A percentile compares a stretch with the other conserved stretches of the same genome.
These are phyloP conservation scores for Plenodomus biglobosus DNA, from an alignment of 2,329 filamentous ascomycete species.

Conservation along the genomic window DNA sequence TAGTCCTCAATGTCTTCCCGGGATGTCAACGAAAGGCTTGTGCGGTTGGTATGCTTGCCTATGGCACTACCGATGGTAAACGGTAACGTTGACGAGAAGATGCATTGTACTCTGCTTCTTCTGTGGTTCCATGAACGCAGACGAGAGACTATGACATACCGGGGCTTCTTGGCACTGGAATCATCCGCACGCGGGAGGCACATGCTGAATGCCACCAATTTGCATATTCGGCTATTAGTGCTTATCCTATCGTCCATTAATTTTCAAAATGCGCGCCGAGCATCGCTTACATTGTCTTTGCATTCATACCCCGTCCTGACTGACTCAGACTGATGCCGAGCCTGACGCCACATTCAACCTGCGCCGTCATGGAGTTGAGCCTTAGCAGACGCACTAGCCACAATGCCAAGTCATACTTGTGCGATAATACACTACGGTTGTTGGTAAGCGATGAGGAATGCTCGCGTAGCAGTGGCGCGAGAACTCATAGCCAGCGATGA, in stretches of 20 bases:
- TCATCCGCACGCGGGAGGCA: background rate
- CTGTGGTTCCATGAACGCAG: constrained; percentile 5
- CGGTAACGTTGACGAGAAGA: background rate
- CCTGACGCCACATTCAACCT: background rate
- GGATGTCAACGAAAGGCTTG: background rate
- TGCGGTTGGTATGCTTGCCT: too few species aligned
- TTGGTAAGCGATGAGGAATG: background rate
- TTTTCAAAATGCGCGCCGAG: constrained; percentile 1
- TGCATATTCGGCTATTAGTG: background rate
- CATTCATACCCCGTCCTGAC: background rate
- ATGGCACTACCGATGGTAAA: too few species aligned
- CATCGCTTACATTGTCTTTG: background rate
- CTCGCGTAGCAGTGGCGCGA: constrained; percentile 5
- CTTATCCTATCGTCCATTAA: background rate
- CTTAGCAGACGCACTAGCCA: constrained; percentile 13
- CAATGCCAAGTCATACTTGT: constrained; percentile 3
- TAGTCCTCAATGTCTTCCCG: background rate
- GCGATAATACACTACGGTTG: background rate
- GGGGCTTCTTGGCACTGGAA: constrained; percentile 9
- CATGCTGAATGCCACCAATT: background rate
- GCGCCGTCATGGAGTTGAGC: background rate
- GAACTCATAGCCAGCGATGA: background rate
- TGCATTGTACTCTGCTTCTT: constrained; percentile 1
- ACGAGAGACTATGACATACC: constrained; percentile 9
- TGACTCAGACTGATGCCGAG: too few species aligned